Base-by-base conservation (phyloP, 2,329 filamentous ascomycete genomes). In the Pseudogymnoascus sp. region DNA sequence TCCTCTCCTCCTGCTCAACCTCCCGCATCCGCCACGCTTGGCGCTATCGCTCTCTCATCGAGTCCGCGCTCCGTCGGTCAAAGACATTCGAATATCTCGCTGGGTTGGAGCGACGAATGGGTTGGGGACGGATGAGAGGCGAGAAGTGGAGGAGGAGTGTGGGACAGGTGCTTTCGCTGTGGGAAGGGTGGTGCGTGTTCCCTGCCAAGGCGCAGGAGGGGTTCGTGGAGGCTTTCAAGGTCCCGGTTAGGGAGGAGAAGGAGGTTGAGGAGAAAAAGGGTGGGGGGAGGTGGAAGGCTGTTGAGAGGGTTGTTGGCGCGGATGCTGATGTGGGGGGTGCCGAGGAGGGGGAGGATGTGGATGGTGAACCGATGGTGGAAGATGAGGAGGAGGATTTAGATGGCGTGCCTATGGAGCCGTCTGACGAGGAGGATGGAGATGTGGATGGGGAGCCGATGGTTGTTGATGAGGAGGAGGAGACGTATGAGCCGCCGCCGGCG, bases 151-250 rank as follows among this genome's bases (percentile, higher is more conserved):
- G 85, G 69, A 77, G 85, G 37, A 85, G 83, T 66, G 78, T 88
- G 23, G 79, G 79, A 0, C 79, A 78, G 45, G 76, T 88, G 10
- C 73, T 88, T 7, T 78, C 79, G 16, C 73, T 86, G 39, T 88
- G 85, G 85, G 85, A 88, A 68, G 82, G 84, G 6, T 88, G 85
- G 85, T 87, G 83, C 68, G 84, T 86, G 1, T 96, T 96, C 69
- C 87, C 90, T 1, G 84, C 85, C 31, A 86, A 88, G 63, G 87
- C 85, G 60, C 90, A 93, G 68, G 88, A 90, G 67, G 77, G 84
- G 28, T 90, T 96, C 67, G 83, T 84, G 31, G 79, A 81, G 63
- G 83, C 83, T 11, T 96, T 96, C 71, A 60, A 21, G 19, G 25
- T 34, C 0, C 28, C n/a, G 6, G 54, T 60, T 1, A 34, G 23